Percentiles rank a stretch among this genome's conserved stretches.
phyloP scores from a whole-genome alignment of 306 rosid genomes.

The Cotoneaster glaucophyllus region DNA sequence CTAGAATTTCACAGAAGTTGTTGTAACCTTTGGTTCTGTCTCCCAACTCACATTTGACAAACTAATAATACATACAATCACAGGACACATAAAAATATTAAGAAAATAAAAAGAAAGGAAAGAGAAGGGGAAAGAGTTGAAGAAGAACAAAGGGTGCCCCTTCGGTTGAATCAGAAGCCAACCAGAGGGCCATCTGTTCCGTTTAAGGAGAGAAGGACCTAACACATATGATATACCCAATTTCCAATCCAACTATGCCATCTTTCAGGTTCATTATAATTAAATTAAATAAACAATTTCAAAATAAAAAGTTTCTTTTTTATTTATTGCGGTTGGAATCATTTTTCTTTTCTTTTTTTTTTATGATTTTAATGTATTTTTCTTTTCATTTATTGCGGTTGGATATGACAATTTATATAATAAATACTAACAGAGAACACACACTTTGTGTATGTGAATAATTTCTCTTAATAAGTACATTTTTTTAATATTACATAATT shows the following conservation, averaged over 20 bases:
- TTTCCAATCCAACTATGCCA: slow-evolving; percentile 26
- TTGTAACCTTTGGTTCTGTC: background rate
- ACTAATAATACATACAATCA: background rate
- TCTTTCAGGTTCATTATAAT: slow-evolving; percentile 16
- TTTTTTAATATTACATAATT: no score
- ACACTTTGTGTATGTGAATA: no score
- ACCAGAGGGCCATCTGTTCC: slow-evolving; percentile 15
- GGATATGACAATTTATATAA: no score
- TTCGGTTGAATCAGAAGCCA: slow-evolving; percentile 19
- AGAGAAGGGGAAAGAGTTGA: background rate
- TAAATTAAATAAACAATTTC: background rate
- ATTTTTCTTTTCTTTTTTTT: background rate
- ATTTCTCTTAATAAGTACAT: no score
- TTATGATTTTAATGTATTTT: background rate
- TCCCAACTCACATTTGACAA: background rate
- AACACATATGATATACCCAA: background rate
- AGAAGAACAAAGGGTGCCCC: background rate
- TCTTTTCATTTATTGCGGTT: no score
- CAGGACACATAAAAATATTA: background rate
- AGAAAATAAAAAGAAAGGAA: background rate
- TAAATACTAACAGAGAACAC: no score
- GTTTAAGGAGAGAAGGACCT: background rate
- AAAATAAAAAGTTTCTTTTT: background rate
- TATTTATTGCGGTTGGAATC: background rate
- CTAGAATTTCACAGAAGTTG: background rate